Evolutionary conservation across 352 stramenopile genomes (phyloP).

Genomic region (Phytophthora agathidicida): DNA sequence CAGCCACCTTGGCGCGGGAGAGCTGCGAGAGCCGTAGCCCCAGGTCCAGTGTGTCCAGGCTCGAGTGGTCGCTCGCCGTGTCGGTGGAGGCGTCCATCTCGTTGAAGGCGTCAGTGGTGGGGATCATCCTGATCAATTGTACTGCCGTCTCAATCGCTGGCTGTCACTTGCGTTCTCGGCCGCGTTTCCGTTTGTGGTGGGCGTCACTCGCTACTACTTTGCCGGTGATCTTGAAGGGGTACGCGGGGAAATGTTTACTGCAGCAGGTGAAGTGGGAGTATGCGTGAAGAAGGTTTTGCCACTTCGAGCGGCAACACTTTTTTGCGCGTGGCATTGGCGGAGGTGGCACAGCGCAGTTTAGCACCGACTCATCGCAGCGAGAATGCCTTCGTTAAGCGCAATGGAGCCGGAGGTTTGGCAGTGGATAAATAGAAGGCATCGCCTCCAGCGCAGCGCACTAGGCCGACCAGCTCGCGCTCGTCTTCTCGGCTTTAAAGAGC

Average conservation of each 20-base stretch:
- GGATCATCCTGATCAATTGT: neutral
- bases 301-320: constrained; percentile 17
- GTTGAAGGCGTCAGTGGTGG: constrained; percentile 1
- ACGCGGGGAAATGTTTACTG: constrained; percentile 19
- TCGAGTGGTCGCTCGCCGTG: constrained; percentile 26
- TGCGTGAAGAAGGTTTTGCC: constrained; percentile 17
- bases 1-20: constrained; percentile 38
- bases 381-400: no score
- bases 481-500: neutral
- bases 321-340: constrained; percentile 1
- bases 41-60: constrained; percentile 26
- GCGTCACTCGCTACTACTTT: constrained; percentile 9
- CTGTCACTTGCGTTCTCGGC: neutral
- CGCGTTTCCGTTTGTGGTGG: constrained; percentile 12
- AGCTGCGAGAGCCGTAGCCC: constrained; percentile 28
- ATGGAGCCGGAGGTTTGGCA: no score
- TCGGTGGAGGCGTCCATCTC: constrained; percentile 20
- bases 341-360: neutral
- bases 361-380: no score
- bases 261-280: constrained; percentile 11
- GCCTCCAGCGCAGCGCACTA: neutral
- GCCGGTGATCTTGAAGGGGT: constrained; percentile 26
- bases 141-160: neutral
- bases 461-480: neutral
- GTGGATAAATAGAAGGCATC: constrained; percentile 1